Conservation (phyloP, 1,284 basidiomycete species). For the Ustilago tritici region DNA sequence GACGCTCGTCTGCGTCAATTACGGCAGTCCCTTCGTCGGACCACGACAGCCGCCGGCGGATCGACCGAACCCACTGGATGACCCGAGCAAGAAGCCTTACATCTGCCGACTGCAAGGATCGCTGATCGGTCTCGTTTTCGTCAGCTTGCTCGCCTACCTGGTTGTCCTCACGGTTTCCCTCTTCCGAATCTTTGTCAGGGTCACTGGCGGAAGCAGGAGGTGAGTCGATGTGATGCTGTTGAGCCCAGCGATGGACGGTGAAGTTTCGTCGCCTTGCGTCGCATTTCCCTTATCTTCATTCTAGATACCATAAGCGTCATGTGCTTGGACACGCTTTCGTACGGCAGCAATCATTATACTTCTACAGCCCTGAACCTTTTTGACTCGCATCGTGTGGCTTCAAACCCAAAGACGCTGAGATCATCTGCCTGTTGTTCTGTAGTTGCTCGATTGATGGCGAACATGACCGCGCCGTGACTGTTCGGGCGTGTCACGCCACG, state of each 20-base stretch:
- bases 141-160: conserved; percentile 69
- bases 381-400: not conserved
- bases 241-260: not conserved
- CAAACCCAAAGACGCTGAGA: too few relatives aligned
- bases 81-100: conserved; percentile 71
- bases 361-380: not conserved
- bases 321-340: not conserved
- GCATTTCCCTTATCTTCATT: not conserved
- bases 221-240: not conserved
- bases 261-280: not conserved
- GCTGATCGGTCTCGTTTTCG: conserved; percentile 72
- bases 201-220: conserved; percentile 37
- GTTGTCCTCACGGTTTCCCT: conserved; percentile 64
- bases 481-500: too few relatives aligned
- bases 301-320: not conserved
- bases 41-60: conserved; percentile 71
- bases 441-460: too few relatives aligned
- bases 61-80: conserved; percentile 51
- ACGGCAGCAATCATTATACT: not conserved
- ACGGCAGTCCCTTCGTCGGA: conserved; percentile 72
- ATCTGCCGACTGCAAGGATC: conserved; percentile 73
- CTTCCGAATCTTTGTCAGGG: conserved; percentile 62
- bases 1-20: conserved; percentile 76
- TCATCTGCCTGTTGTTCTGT: not conserved
- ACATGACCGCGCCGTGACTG: too few relatives aligned